Evolutionary conservation across 192 early-diverging fungal genomes (phyloP).

Genomic region (Dissophora globulifera): DNA sequence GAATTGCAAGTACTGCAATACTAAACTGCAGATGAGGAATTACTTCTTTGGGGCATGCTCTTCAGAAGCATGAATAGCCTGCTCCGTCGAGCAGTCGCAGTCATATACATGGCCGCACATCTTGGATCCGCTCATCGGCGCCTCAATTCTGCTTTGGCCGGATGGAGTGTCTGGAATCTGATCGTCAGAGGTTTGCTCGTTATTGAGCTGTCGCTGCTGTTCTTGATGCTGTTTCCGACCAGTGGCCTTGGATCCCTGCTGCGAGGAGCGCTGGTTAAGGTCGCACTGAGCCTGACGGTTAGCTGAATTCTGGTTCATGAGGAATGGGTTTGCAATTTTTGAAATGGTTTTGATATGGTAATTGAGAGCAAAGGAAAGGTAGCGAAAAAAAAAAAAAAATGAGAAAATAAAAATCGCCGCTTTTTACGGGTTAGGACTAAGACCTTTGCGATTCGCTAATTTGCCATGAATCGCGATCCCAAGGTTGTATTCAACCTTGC

Average conservation of each 20-base stretch:
- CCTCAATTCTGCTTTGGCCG: slow-evolving; percentile 38
- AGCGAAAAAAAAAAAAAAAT: no score
- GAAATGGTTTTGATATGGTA: no score
- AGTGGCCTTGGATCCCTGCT: slow-evolving; percentile 1
- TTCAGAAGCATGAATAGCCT: slow-evolving; percentile 28
- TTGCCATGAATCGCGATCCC: no score
- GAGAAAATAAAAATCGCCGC: no score
- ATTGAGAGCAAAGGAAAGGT: no score
- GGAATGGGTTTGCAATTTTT: not conserved
- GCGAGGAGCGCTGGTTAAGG: slow-evolving; percentile 9
- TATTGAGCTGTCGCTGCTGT: not conserved
- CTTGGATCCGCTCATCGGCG: slow-evolving; percentile 32
- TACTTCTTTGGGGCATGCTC: slow-evolving; percentile 23
- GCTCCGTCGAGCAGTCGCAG: slow-evolving; percentile 31
- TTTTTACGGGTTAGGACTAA: no score
- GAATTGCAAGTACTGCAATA: no score
- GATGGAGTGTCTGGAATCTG: slow-evolving; percentile 5
- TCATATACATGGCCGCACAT: slow-evolving; percentile 28
- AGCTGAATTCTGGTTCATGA: slow-evolving; percentile 13
- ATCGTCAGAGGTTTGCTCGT: not conserved
- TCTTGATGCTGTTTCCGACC: slow-evolving; percentile 8
- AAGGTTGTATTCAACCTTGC: no score
- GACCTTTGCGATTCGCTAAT: no score
- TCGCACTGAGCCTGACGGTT: not conserved
- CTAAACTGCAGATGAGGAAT: not conserved